Evolutionary conservation across 352 stramenopile species (phyloP), one percentile per base, ranked within the genome.

Genomic region (Globisporangium abappressorium): DNA sequence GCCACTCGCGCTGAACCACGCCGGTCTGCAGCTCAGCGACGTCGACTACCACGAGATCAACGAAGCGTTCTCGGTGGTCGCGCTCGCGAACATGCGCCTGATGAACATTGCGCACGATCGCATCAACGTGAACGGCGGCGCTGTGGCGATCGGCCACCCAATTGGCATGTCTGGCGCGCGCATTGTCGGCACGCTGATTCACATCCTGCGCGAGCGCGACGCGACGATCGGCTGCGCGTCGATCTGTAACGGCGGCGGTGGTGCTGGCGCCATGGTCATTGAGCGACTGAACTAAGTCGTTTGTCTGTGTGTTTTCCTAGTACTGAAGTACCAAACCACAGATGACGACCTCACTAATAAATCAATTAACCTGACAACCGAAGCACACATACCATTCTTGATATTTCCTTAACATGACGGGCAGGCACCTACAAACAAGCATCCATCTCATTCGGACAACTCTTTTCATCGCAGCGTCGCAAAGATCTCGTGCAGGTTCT

Each of bases 21-120:
- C 97, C 1, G 95, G 94, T 33, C 63, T 99, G 46, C 76, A 86
- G 58, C 57, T 97, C 14, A 88, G 75, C 34, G 97, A 99, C 77
- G 87, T 99, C 24, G 96, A 99, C 62, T 99, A 97, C 80, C 93
- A 98, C 76, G 98, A 99, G 85, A 98, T 99, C 76, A 99, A 99
- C 79, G 98, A 99, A 76, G 98, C 98, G 22, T 99, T 99, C 78
- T 93, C 95, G 14, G 97, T 99, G 30, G 97, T 99, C 22, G 86
- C 94, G 5, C 76, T 99, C 33, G 96, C 92, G 33, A 99, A 99
- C 80, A 98, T 97, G 79, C 81, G 93, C 51, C 76, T 99, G 46
- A 83, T 99, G 73, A 89, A 97, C 74, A 76, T 99, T 26, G 90
- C 97, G 75, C 82, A 87, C 61, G 77, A 88, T 66, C 93, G 84